Evolutionary conservation across 1,284 basidiomycete species (phyloP).

Genomic region (Volvariella volvacea): DNA sequence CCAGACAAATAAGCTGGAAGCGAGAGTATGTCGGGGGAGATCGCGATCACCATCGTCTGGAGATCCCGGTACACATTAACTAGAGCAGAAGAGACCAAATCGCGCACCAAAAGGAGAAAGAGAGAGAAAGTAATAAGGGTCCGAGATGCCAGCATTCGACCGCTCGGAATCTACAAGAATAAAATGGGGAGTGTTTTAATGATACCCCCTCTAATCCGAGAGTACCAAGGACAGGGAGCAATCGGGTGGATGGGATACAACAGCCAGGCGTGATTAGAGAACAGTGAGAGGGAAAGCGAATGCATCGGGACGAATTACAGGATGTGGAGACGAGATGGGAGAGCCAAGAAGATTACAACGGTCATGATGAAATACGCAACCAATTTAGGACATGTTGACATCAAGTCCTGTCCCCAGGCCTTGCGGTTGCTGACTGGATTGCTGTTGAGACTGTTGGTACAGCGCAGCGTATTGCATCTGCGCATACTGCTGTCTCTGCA

Average conservation of each 20-base stretch:
- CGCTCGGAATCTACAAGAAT: not conserved
- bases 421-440: not conserved
- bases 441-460: not conserved
- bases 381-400: not conserved
- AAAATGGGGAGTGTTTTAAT: no score
- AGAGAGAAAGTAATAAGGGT: not conserved
- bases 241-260: no score
- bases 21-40: not conserved
- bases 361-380: not conserved
- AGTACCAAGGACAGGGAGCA: no score
- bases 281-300: not conserved
- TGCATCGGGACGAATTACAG: not conserved
- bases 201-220: no score
- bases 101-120: not conserved
- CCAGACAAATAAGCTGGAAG: not conserved
- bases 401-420: not conserved
- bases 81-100: not conserved
- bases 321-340: not conserved
- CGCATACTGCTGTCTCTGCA: conserved; percentile 1
- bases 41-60: no score
- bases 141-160: not conserved
- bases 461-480: not conserved
- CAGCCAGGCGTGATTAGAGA: not conserved
- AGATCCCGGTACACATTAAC: no score
- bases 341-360: not conserved